phyloP scores from a whole-genome alignment of 2,329 filamentous ascomycete species.

The Trichoderma sp. region DNA sequence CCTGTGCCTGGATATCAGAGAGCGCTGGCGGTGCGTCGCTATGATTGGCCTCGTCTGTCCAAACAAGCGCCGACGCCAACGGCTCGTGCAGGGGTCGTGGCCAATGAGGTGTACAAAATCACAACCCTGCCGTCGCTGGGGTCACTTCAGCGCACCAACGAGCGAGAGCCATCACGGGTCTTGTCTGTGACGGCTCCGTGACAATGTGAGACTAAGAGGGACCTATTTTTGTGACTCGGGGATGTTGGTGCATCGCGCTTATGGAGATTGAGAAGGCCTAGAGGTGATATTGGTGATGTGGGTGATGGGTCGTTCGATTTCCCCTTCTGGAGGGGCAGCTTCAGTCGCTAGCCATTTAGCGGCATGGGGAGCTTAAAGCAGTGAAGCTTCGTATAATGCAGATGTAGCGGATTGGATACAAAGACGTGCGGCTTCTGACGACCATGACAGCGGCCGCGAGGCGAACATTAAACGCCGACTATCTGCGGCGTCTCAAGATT shows the following conservation, averaged over 20 bases:
- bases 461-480: not conserved
- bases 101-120: constrained; percentile 25
- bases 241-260: constrained; percentile 21
- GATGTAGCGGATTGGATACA: constrained; percentile 10
- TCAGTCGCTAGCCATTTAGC: not conserved
- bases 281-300: constrained; percentile 19
- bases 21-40: not conserved
- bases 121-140: not conserved
- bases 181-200: constrained; percentile 21
- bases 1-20: constrained; percentile 20
- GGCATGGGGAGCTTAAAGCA: not conserved
- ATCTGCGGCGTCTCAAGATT: constrained; percentile 8
- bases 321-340: not conserved
- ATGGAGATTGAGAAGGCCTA: constrained; percentile 15
- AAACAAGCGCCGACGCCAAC: constrained; percentile 28
- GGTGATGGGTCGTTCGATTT: not conserved
- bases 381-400: not conserved
- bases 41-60: constrained; percentile 26
- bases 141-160: constrained; percentile 19
- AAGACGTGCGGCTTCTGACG: not conserved
- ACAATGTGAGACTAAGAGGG: constrained; percentile 11
- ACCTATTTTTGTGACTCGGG: constrained; percentile 22
- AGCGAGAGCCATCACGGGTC: constrained; percentile 15
- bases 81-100: constrained; percentile 6
- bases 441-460: not conserved